Evolutionary conservation across 257 asterid genomes (phyloP).

Genomic region (Solanum neorickii): DNA sequence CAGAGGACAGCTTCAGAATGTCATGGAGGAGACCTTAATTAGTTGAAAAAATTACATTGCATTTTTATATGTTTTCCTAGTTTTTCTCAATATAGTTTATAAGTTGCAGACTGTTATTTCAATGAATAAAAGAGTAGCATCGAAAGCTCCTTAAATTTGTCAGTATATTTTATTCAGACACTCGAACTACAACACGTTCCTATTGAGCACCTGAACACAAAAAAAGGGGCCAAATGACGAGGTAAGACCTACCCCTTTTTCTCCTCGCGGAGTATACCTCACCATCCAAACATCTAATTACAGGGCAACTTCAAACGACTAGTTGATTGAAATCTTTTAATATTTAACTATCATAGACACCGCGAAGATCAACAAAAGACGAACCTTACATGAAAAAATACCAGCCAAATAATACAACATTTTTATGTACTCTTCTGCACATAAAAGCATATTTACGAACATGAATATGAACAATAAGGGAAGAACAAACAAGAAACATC

Average conservation of each 20-base stretch:
- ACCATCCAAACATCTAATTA: background rate
- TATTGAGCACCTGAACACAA: background rate
- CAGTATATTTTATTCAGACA: background rate
- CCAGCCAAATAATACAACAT: too few relatives aligned
- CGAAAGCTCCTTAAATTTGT: background rate
- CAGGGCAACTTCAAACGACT: background rate
- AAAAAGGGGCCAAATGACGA: background rate
- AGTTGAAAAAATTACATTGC: background rate
- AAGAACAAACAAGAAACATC: background rate
- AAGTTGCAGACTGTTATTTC: background rate
- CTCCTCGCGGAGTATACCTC: background rate
- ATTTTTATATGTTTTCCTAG: background rate
- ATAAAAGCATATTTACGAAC: background rate
- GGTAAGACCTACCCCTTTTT: background rate
- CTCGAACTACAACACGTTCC: background rate
- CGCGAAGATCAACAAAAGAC: too few relatives aligned
- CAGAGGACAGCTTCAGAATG: constrained; percentile 39
- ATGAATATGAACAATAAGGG: background rate
- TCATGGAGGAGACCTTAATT: background rate
- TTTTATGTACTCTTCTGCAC: too few relatives aligned
- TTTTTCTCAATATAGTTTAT: background rate
- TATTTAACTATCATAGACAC: too few relatives aligned
- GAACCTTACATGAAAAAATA: too few relatives aligned
- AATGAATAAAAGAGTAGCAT: background rate
- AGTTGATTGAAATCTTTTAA: background rate